These are phyloP conservation scores for Diaporthe caulivora DNA, from an alignment of 2,329 filamentous ascomycete species.

Conservation along the genomic window DNA sequence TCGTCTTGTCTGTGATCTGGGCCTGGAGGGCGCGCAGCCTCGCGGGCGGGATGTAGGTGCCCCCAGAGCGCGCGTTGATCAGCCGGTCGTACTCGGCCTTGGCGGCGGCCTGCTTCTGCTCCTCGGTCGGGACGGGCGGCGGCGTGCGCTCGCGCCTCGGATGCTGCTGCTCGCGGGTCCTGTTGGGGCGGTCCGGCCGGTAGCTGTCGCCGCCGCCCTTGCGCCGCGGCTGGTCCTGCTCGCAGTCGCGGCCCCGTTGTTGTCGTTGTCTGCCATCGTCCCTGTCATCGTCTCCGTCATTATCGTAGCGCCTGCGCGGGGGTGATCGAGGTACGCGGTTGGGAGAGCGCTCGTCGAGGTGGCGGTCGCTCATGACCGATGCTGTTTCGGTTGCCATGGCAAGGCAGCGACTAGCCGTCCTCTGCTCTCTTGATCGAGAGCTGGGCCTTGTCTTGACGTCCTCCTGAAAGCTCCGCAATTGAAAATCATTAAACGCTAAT, in stretches of 20 bases:
- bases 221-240: conserved; percentile 48
- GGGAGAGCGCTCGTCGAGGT: conserved; percentile 45
- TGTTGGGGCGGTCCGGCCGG: conserved; percentile 50
- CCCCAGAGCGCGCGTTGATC: conserved; percentile 91
- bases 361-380: conserved; percentile 38
- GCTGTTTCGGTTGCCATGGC: conserved; percentile 39
- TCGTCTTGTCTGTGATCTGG: conserved; percentile 95
- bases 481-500: neutral
- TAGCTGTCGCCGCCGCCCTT: conserved; percentile 66
- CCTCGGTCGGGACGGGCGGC: conserved; percentile 70
- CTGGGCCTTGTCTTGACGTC: neutral
- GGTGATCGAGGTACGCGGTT: conserved; percentile 46
- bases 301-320: conserved; percentile 43
- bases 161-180: conserved; percentile 34
- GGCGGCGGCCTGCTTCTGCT: conserved; percentile 87
- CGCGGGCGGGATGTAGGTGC: conserved; percentile 95
- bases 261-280: conserved; percentile 46
- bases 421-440: neutral
- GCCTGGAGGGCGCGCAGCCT: conserved; percentile 91
- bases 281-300: conserved; percentile 44
- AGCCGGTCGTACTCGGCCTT: conserved; percentile 96
- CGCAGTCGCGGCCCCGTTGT: conserved; percentile 41
- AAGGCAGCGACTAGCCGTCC: conserved; percentile 7
- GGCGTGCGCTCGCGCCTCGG: conserved; percentile 48
- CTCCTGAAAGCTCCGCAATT: neutral